phyloP scores from a whole-genome alignment of 257 asterid genomes.

The Henckelia pumila region DNA sequence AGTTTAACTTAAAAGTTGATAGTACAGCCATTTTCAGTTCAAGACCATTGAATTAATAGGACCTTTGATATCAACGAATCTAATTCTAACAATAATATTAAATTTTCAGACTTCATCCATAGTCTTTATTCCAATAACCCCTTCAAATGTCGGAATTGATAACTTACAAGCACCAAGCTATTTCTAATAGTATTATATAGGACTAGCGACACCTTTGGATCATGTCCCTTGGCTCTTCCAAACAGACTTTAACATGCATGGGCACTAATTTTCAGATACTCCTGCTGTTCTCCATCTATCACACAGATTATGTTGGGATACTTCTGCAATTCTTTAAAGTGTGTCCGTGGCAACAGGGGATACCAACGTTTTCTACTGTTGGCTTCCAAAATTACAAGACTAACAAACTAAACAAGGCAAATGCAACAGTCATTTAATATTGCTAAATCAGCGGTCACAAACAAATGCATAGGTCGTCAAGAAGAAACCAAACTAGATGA shows the following conservation, averaged over 20 bases:
- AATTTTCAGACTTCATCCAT: not conserved
- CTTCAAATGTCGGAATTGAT: constrained; percentile 1
- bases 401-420: constrained; percentile 2
- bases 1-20: not conserved
- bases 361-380: not conserved
- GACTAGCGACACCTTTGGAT: not conserved
- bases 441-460: constrained; percentile 14
- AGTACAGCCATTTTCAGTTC: not conserved
- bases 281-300: not conserved
- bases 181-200: not conserved
- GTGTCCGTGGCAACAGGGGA: not conserved
- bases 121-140: constrained; percentile 8
- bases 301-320: not conserved
- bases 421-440: constrained; percentile 15
- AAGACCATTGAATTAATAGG: not conserved
- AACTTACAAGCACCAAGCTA: not conserved
- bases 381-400: not conserved
- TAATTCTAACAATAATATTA: not conserved
- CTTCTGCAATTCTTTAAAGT: not conserved
- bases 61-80: not conserved
- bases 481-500: constrained; percentile 13
- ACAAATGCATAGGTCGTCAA: constrained; percentile 18
- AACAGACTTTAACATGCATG: not conserved
- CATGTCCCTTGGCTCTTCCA: not conserved
- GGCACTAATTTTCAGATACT: not conserved